These are phyloP conservation scores for Kurtzmaniella fragi DNA, from an alignment of 805 yeast genomes.

Conservation along the genomic window DNA sequence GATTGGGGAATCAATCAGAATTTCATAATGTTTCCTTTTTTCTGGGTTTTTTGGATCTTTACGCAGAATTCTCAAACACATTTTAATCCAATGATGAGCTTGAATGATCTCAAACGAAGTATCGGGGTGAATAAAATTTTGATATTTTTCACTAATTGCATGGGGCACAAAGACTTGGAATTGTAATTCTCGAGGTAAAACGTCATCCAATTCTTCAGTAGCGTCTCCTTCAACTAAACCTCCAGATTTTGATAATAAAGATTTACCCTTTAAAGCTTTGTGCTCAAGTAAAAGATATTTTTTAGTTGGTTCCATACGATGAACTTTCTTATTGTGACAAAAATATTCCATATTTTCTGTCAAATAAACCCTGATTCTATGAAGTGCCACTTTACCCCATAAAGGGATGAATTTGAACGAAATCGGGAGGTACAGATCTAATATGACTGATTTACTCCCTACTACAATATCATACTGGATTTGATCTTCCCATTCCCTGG, in stretches of 20 bases:
- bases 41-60: constrained; percentile 46
- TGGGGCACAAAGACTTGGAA: constrained; percentile 84
- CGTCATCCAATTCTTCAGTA: constrained; percentile 38
- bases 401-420: constrained; percentile 81
- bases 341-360: constrained; percentile 91
- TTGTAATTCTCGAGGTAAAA: constrained; percentile 74
- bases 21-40: constrained; percentile 88
- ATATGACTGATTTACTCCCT: constrained; percentile 81
- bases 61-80: constrained; percentile 74
- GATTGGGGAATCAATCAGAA: constrained; percentile 91
- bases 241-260: constrained; percentile 41
- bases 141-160: constrained; percentile 48
- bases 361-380: constrained; percentile 76
- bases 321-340: constrained; percentile 81
- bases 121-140: constrained; percentile 66
- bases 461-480: constrained; percentile 84
- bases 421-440: constrained; percentile 79
- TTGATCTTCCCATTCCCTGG: constrained; percentile 92
- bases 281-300: constrained; percentile 80
- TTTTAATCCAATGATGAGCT: constrained; percentile 93
- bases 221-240: constrained; percentile 17
- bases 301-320: constrained; percentile 84
- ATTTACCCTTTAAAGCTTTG: constrained; percentile 50
- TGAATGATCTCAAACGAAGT: constrained; percentile 76
- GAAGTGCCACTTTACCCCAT: constrained; percentile 75